Evolutionary conservation across 129 eudicot species (phyloP), one percentile per base, ranked within the genome.

Genomic region (Flaveria ramosissima): DNA sequence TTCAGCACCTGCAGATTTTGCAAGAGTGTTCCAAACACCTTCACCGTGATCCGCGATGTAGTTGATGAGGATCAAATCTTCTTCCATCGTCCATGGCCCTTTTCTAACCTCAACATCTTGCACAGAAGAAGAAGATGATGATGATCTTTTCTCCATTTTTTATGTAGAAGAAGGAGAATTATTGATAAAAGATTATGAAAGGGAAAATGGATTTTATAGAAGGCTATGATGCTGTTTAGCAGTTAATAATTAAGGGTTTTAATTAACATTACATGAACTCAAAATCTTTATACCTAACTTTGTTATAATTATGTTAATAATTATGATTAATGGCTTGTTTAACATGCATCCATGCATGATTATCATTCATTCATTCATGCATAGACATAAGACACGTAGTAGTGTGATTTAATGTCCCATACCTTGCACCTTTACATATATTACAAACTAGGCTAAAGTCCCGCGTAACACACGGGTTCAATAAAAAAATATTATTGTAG

Each of bases 1-100:
- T 14, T 45, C 30, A 60, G 30, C 85, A 88, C 98, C 98, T 6
- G 98, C 97, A 30, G 97, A 87, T 85, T 83, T 75, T 24, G 97
- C 97, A 7, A 93, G 88, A 24, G 93, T 82, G 78, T 93, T 93
- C 98, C 98, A 93, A 71, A 89, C 96, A 66, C 98, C 98, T 91
- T 93, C 98, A 9, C 98, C 98, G 50, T 93, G 98, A 78, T 84
- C 90, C 0, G 96, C 91, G 51, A 93, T 93, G 84, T 90, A 93
- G 87, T 93, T 93, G 79, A 93, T 93, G 60, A 93, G 96, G 70
- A 93, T 90, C 79, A 87, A 72, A 84, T 93, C 98, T 84, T 93
- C 98, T 75, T 93, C 98, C 98, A 90, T 88, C 26, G 97, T 93
- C 98, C 98, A 93, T 17, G 98, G 98, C 21, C 98, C 98, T 83